Evolutionary conservation across 768 basidiomycete species (phyloP), one percentile per base, ranked within the genome.

Genomic region (Auriculariales sp.): DNA sequence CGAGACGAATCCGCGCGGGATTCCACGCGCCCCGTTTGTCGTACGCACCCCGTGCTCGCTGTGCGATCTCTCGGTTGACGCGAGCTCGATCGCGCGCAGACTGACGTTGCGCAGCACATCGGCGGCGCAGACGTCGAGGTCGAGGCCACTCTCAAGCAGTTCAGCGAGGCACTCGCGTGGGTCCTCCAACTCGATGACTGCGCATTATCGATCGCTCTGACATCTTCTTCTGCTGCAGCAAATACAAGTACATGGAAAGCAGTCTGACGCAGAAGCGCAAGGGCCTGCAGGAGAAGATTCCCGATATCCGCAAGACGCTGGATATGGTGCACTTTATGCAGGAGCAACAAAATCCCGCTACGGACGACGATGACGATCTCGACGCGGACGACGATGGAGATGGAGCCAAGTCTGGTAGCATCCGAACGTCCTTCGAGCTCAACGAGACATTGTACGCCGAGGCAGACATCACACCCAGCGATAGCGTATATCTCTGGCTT

Each of bases 161-260:
- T 97, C 60, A 88, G 95, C 61, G 91, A 94, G 66, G 91, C 89
- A 22, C 75, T 95, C 64, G 86, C 92, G 93, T 97, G 69, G 66
- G 92, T 68, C n/a, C n/a, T n/a, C n/a, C n/a, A n/a, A n/a, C n/a
- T n/a, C n/a, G n/a, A n/a, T n/a, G n/a, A 9, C 15, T 2, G 2
- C 1, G 24, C 24, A 17, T 12, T 4, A 4, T n/a, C 35, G 55
- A 7, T 36, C 32, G 45, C 36, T 53, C 45, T 25, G 32, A 42
- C 27, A 24, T 50, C 54, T 56, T 53, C 53, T 56, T 52, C 71
- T 63, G 60, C n/a, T n/a, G n/a, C 68, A 99, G 94, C 58, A 98
- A 99, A 72, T 98, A 99, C 71, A 84, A 87, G 46, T 97, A 94
- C 67, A 98, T 99, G 94, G 94, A 98, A 57, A 68, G 78, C 14